phyloP scores from a whole-genome alignment of 2,329 filamentous ascomycete species.

The Zarea fungicola region DNA sequence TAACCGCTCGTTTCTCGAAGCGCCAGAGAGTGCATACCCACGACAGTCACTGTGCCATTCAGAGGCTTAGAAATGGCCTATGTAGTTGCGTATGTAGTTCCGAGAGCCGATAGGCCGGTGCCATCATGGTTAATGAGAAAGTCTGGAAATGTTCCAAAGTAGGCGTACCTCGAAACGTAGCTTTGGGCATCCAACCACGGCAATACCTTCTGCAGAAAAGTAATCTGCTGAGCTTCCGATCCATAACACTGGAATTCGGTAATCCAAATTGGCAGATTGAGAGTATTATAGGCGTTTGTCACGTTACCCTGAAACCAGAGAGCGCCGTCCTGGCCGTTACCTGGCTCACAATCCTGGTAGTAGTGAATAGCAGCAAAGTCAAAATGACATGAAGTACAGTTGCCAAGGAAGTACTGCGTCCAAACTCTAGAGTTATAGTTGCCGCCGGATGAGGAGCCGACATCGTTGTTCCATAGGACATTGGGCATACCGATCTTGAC shows the following conservation, averaged over 20 bases:
- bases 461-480: slow-evolving; percentile 1
- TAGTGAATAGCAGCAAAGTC: slow-evolving; percentile 4
- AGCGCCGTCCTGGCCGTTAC: not conserved
- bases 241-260: slow-evolving; percentile 4
- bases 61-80: no score
- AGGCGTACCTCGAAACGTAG: not conserved
- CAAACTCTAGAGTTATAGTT: not conserved
- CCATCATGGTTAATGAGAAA: not conserved
- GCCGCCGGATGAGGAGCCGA: not conserved
- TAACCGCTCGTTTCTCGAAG: no score
- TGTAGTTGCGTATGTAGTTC: not conserved
- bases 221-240: not conserved
- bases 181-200: not conserved
- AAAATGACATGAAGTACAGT: not conserved
- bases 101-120: not conserved
- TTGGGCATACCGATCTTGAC: not conserved
- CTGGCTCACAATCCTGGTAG: slow-evolving; percentile 5
- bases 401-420: slow-evolving; percentile 1
- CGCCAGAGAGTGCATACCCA: no score
- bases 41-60: no score
- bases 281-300: not conserved
- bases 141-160: not conserved
- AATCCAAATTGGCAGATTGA: not conserved
- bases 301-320: not conserved
- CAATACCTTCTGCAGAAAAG: not conserved